Evolutionary conservation across 1,139 yeast species (phyloP).

Genomic region (Debaryomyces sp.): DNA sequence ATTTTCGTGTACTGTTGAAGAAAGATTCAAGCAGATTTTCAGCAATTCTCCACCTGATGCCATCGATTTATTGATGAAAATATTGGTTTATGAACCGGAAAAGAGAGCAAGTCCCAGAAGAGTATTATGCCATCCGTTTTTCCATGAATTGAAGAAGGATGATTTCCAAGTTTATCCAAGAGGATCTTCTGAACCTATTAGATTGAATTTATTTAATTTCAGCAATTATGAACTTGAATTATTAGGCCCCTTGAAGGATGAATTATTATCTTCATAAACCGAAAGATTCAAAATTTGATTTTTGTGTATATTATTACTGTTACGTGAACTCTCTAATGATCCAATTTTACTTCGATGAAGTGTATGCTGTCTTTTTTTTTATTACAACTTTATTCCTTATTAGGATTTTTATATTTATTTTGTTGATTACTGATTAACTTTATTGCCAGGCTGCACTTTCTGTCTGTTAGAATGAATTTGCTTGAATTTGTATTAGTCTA

Average conservation of each 20-base stretch:
- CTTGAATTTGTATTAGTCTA: not conserved
- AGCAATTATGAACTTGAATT: constrained; percentile 55
- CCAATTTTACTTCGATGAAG: not conserved
- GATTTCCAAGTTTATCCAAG: constrained; percentile 64
- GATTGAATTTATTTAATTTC: constrained; percentile 53
- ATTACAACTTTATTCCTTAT: not conserved
- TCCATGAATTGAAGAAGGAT: constrained; percentile 63
- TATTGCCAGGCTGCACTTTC: constrained; percentile 2
- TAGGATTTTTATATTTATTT: not conserved
- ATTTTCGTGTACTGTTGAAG: constrained; percentile 61
- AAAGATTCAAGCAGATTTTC: constrained; percentile 69
- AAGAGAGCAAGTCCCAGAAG: constrained; percentile 65
- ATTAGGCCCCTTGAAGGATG: constrained; percentile 46
- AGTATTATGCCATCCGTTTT: constrained; percentile 71
- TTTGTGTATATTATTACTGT: constrained; percentile 2
- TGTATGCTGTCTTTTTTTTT: not conserved
- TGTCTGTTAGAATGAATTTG: not conserved
- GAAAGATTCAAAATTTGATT: not conserved
- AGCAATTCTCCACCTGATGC: constrained; percentile 72
- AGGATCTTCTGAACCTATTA: constrained; percentile 44
- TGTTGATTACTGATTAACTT: constrained; percentile 4
- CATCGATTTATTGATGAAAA: constrained; percentile 66
- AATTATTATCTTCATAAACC: constrained; percentile 22
- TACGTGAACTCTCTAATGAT: constrained; percentile 4
- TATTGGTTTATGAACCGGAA: constrained; percentile 75